Conservation (phyloP, 2,329 filamentous ascomycete genomes). For the Penicillium sp. region DNA sequence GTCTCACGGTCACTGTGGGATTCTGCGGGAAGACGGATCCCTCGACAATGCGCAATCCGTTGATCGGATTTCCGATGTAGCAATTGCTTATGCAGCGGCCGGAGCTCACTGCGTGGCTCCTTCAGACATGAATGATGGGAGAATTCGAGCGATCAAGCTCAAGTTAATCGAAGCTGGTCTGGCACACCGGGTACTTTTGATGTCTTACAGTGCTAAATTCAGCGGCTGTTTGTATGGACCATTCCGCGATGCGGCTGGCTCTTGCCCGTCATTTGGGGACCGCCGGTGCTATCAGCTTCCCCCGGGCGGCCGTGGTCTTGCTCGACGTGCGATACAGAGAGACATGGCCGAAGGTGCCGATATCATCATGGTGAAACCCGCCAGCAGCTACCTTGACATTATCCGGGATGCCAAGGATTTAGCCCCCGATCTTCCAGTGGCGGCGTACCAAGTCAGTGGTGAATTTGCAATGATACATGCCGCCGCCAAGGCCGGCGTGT, state of each 20-base stretch:
- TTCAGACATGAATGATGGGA: constrained; percentile 98
- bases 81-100: constrained; percentile 91
- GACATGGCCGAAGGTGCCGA: constrained; percentile 94
- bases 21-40: constrained; percentile 84
- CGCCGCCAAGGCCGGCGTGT: constrained; percentile 90
- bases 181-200: constrained; percentile 83
- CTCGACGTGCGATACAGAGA: constrained; percentile 80
- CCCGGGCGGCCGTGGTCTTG: constrained; percentile 84
- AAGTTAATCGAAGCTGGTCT: constrained; percentile 95
- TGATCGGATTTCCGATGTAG: constrained; percentile 93
- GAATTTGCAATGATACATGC: constrained; percentile 99
- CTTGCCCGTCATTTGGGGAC: constrained; percentile 86
- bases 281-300: constrained; percentile 96
- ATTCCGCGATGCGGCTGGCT: constrained; percentile 94
- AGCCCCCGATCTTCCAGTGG: constrained; percentile 83
- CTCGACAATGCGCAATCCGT: constrained; percentile 92
- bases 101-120: constrained; percentile 96
- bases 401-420: constrained; percentile 96
- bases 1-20: constrained; percentile 94
- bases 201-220: constrained; percentile 99
- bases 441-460: constrained; percentile 94
- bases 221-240: constrained; percentile 94
- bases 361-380: constrained; percentile 99
- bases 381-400: constrained; percentile 92
- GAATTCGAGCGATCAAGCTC: constrained; percentile 94